These are phyloP conservation scores for Colletotrichum coccodes DNA, from an alignment of 2,329 filamentous ascomycete species.

Conservation along the genomic window DNA sequence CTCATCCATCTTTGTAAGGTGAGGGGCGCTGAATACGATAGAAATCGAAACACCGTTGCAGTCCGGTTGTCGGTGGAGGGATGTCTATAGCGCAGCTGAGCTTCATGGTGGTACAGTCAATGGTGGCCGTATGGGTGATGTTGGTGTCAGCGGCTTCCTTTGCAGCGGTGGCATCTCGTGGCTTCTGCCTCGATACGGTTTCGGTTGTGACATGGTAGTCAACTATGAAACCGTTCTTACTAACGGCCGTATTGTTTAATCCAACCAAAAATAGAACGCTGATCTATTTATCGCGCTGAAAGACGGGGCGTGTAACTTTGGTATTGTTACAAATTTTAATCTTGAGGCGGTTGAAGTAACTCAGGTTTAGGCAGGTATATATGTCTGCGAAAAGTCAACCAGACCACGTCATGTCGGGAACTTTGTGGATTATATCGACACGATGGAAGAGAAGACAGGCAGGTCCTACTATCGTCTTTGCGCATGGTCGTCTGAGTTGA, in stretches of 20 bases:
- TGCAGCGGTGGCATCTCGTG: constrained; percentile 42
- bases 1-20: constrained; percentile 32
- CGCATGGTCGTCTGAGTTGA: no score
- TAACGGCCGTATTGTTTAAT: constrained; percentile 50
- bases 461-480: no score
- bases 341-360: constrained; percentile 17
- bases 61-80: constrained; percentile 39
- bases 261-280: constrained; percentile 40
- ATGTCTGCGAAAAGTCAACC: background rate
- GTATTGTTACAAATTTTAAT: constrained; percentile 46
- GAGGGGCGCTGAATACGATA: constrained; percentile 34
- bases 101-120: constrained; percentile 35
- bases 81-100: constrained; percentile 44
- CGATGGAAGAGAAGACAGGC: background rate
- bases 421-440: background rate
- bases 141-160: constrained; percentile 41
- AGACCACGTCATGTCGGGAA: background rate
- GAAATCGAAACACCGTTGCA: constrained; percentile 41
- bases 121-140: constrained; percentile 40
- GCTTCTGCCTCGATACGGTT: constrained; percentile 39
- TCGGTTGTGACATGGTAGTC: constrained; percentile 38
- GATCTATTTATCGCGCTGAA: constrained; percentile 33
- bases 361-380: background rate
- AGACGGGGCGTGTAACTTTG: constrained; percentile 51
- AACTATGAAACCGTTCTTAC: constrained; percentile 53